Evolutionary conservation across 805 yeast species (phyloP).

Genomic region (Ogataea pilisensis): DNA sequence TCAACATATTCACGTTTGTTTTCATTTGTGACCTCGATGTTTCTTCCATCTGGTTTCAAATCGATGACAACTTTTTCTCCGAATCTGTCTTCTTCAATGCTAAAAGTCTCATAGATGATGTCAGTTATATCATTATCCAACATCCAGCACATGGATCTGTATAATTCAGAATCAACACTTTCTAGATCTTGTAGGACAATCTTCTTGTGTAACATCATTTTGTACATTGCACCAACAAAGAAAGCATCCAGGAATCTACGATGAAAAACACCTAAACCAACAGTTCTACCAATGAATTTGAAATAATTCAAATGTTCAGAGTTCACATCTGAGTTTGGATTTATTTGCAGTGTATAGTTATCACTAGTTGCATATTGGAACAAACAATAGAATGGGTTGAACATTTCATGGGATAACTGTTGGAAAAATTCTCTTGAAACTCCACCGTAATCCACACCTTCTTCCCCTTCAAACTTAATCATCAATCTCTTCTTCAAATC

Average conservation of each 20-base stretch:
- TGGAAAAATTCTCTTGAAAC: conserved; percentile 98
- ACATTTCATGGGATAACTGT: conserved; percentile 95
- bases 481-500: conserved; percentile 95
- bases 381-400: conserved; percentile 94
- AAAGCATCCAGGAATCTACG: conserved; percentile 96
- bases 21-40: conserved; percentile 90
- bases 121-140: conserved; percentile 92
- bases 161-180: conserved; percentile 97
- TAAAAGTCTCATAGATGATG: conserved; percentile 81
- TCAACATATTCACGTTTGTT: conserved; percentile 95
- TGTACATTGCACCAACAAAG: conserved; percentile 96
- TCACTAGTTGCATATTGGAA: conserved; percentile 98
- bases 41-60: conserved; percentile 81
- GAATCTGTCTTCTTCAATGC: conserved; percentile 83
- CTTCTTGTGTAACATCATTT: conserved; percentile 94
- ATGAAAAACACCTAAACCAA: conserved; percentile 97
- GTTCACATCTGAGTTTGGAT: conserved; percentile 94
- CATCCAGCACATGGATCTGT: conserved; percentile 93
- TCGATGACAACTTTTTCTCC: conserved; percentile 90
- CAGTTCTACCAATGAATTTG: conserved; percentile 97
- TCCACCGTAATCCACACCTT: conserved; percentile 99
- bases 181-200: conserved; percentile 97
- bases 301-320: conserved; percentile 98
- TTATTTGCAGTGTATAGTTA: conserved; percentile 95
- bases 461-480: conserved; percentile 99